phyloP scores from a whole-genome alignment of 305 asterid genomes.

The Fraxinus sp. region DNA sequence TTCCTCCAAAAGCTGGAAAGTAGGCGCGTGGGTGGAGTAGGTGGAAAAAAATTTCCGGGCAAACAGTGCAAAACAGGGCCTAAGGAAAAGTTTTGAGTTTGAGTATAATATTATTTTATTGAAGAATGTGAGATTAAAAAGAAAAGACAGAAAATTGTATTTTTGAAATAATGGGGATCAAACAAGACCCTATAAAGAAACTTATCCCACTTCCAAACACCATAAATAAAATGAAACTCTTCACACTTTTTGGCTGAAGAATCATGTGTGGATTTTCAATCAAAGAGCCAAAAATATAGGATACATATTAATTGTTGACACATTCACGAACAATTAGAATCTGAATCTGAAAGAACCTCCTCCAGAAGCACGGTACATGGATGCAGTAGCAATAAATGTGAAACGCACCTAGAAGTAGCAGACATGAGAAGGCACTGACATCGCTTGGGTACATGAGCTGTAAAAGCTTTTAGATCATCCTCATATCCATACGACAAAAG shows the following conservation, averaged over 20 bases:
- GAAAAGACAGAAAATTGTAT: too few relatives aligned
- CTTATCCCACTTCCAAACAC: neutral
- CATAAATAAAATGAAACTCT: neutral
- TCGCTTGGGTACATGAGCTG: conserved; percentile 67
- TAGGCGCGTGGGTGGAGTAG: too few relatives aligned
- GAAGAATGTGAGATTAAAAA: too few relatives aligned
- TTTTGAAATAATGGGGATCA: too few relatives aligned
- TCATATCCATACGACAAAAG: conserved; percentile 88
- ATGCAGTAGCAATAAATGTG: conserved; percentile 6
- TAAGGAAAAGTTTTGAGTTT: too few relatives aligned
- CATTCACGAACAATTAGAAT: conserved; percentile 1
- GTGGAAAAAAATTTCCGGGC: too few relatives aligned
- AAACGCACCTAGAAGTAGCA: conserved; percentile 84
- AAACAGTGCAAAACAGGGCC: too few relatives aligned
- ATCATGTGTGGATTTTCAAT: conserved; percentile 2
- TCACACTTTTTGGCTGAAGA: neutral
- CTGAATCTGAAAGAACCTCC: neutral
- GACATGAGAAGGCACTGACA: conserved; percentile 98
- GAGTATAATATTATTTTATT: too few relatives aligned
- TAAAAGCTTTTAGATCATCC: conserved; percentile 76
- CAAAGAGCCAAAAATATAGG: neutral
- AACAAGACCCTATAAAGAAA: neutral
- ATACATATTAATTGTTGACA: neutral
- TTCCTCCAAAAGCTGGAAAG: too few relatives aligned
- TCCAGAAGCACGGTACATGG: conserved; percentile 8